Conservation (phyloP, 768 basidiomycete species). For the Vishniacozyma victoriae region DNA sequence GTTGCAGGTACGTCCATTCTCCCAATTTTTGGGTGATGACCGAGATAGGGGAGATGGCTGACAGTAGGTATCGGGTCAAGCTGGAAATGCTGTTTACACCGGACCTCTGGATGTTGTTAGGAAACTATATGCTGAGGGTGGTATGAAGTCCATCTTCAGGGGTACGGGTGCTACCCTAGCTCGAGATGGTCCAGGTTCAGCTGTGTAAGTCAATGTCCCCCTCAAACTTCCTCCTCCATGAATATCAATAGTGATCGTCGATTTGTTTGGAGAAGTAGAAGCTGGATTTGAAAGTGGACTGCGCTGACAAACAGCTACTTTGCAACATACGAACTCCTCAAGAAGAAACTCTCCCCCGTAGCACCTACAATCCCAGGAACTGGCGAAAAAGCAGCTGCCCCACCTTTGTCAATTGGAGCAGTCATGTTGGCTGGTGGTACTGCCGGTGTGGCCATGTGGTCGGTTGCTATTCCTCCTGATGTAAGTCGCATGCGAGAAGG, state of each 20-base stretch:
- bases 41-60: not conserved
- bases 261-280: not conserved
- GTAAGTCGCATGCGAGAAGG: conserved; percentile 59
- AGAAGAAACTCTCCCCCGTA: conserved; percentile 63
- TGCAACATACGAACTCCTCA: conserved; percentile 90
- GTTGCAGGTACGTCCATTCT: conserved; percentile 60
- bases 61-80: conserved; percentile 75
- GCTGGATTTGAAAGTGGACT: conserved; percentile 1
- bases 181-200: conserved; percentile 92
- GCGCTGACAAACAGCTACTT: conserved; percentile 63
- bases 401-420: conserved; percentile 75
- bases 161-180: conserved; percentile 90
- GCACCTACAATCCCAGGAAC: conserved; percentile 15
- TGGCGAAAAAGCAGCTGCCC: conserved; percentile 55
- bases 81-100: conserved; percentile 60
- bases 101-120: conserved; percentile 87
- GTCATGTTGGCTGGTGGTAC: conserved; percentile 87
- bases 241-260: not conserved
- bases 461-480: conserved; percentile 92
- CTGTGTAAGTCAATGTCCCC: conserved; percentile 60
- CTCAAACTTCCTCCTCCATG: not conserved
- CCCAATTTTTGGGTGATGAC: not conserved
- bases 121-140: conserved; percentile 89
- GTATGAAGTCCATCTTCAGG: conserved; percentile 81
- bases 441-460: conserved; percentile 98